These are phyloP conservation scores for Triticum timopheevii DNA, from an alignment of 176 grass and related monocot species.

Conservation along the genomic window DNA sequence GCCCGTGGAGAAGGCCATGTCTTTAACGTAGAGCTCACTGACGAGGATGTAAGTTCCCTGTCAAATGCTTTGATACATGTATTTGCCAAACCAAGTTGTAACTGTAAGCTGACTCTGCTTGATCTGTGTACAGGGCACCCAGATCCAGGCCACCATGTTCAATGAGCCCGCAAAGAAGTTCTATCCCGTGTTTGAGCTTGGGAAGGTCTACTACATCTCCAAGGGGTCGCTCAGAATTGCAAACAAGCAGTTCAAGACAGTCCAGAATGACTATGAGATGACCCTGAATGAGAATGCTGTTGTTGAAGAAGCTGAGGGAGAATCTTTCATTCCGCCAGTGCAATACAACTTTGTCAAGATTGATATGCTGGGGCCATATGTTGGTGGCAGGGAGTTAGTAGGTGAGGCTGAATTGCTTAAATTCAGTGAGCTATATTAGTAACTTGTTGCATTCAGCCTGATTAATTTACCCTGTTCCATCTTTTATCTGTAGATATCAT, in stretches of 20 bases:
- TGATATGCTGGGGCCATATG: conserved; percentile 76
- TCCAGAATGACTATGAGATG: conserved; percentile 97
- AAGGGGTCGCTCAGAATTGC: conserved; percentile 87
- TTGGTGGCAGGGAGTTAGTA: conserved; percentile 83
- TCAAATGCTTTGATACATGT: background rate
- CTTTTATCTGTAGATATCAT: conserved; percentile 61
- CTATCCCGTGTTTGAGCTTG: conserved; percentile 74
- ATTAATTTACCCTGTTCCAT: background rate
- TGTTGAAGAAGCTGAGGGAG: conserved; percentile 88
- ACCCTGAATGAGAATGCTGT: conserved; percentile 83
- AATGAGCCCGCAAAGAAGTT: conserved; percentile 92
- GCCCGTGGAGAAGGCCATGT: conserved; percentile 86
- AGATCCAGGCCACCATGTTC: conserved; percentile 99
- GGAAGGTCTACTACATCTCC: conserved; percentile 96
- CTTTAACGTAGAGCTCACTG: conserved; percentile 93
- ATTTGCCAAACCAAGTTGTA: background rate
- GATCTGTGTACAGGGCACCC: conserved; percentile 67
- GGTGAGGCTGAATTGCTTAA: conserved; percentile 41
- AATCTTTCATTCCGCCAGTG: conserved; percentile 67
- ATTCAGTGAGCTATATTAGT: background rate
- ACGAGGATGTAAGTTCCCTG: conserved; percentile 82
- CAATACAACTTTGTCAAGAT: conserved; percentile 91
- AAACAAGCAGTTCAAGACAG: conserved; percentile 95
- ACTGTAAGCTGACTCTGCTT: background rate
- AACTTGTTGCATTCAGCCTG: background rate